These are phyloP conservation scores for Salisapilia sapeloensis DNA, from an alignment of 352 stramenopile genomes.

Conservation along the genomic window DNA sequence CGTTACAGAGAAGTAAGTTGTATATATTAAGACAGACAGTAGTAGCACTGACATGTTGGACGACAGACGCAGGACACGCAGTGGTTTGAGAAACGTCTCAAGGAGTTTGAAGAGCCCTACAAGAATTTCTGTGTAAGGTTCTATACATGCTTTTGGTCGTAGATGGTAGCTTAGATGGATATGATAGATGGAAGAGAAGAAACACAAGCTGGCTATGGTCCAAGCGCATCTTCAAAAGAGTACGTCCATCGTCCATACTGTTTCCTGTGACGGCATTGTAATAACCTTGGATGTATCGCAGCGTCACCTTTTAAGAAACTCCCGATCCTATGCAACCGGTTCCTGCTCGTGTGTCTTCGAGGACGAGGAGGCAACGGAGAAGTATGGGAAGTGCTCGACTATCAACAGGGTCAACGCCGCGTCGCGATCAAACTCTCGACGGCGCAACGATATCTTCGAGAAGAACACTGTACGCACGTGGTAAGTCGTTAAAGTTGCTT, in stretches of 20 bases:
- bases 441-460: slow-evolving; percentile 44
- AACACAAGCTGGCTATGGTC: slow-evolving; percentile 63
- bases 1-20: slow-evolving; percentile 20
- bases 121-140: slow-evolving; percentile 39
- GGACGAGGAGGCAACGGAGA: slow-evolving; percentile 66
- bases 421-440: slow-evolving; percentile 62
- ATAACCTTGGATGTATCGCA: slow-evolving; percentile 4
- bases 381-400: slow-evolving; percentile 72
- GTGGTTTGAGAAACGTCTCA: slow-evolving; percentile 25
- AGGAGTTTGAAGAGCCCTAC: slow-evolving; percentile 25
- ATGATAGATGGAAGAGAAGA: slow-evolving; percentile 41
- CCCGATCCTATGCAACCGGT: slow-evolving; percentile 48
- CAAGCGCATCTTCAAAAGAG: slow-evolving; percentile 52
- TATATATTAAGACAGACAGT: background rate
- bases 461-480: slow-evolving; percentile 54
- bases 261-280: background rate
- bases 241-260: slow-evolving; percentile 5
- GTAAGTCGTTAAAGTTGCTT: slow-evolving; percentile 9
- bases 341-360: slow-evolving; percentile 37
- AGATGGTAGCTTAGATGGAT: background rate
- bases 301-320: slow-evolving; percentile 59
- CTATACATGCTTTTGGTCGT: background rate
- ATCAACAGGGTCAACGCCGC: slow-evolving; percentile 29
- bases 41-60: background rate
- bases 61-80: slow-evolving; percentile 25